Base-by-base conservation (phyloP, 495 filamentous ascomycete species). In the Annulohypoxylon nitens region DNA sequence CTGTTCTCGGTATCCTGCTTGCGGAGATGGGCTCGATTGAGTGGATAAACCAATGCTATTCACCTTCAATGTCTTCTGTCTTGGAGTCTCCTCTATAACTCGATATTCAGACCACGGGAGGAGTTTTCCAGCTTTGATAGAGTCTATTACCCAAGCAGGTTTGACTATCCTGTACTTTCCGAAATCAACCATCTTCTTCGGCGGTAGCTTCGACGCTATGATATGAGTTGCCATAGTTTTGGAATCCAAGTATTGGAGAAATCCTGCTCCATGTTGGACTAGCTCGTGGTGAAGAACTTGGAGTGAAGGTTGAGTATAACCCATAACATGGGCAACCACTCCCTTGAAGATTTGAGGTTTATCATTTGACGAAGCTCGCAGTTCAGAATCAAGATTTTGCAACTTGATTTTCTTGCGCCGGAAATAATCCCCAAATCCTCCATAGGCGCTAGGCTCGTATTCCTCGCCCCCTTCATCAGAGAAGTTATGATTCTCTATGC, bases 221-320 rank as follows among this genome's bases (percentile, higher is more conserved):
- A 99, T 97, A 79, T 98, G 97, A 2, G 96, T 99, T 0, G 94
- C 93, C 73, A 89, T 88, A 0, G 95, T 98, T 84, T 98, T 98
- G 39, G 91, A 90, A 77, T 96, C 93, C n/a, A 98, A 84, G 77
- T 98, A 97, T 78, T 98, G 95, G 61, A 97, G 88, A 76, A 97
- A 98, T 1, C 91, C 93, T 26, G 95, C 96, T 11, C 96, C 95
- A 88, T 98, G 89, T 71, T 88, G 90, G 39, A 98, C 94, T 45
- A 98, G 90, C 23, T 97, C 84, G 43, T 85, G 88, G 78, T 97
- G 94, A 8, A 99, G 86, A 71, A 97, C 92, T 65, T 94, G 94
- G 58, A 97, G 82, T 0, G 93, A 92, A 0, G 96, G 96, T 71
- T 97, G 93, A 0, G 95, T 98, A 76, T 98, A 98, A 26, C 96